These are phyloP conservation scores for Colletotrichum abscissum DNA, from an alignment of 2,329 filamentous ascomycete species.

Conservation along the genomic window DNA sequence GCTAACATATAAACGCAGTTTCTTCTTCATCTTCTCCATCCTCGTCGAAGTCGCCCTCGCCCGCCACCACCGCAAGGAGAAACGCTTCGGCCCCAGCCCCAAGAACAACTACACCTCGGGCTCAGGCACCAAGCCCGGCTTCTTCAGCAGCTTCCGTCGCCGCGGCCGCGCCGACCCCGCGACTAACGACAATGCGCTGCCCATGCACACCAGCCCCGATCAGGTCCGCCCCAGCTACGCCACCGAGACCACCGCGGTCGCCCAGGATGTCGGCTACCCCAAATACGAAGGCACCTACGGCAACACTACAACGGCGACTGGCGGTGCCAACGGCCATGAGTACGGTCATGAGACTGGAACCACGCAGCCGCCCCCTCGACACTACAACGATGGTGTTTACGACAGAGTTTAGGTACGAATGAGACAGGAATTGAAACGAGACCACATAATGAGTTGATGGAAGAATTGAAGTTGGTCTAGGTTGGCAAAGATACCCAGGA, in stretches of 20 bases:
- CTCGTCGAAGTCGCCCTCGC: slow-evolving; percentile 75
- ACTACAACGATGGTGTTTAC: slow-evolving; percentile 53
- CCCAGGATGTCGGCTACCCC: slow-evolving; percentile 37
- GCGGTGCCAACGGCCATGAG: slow-evolving; percentile 5
- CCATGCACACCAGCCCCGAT: slow-evolving; percentile 52
- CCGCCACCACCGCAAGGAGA: slow-evolving; percentile 79
- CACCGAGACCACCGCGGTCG: slow-evolving; percentile 50
- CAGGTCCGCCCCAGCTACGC: slow-evolving; percentile 57
- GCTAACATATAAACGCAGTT: slow-evolving; percentile 49
- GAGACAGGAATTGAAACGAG: not conserved
- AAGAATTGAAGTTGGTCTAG: not conserved
- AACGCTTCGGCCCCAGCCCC: slow-evolving; percentile 70
- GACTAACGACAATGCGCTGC: slow-evolving; percentile 47
- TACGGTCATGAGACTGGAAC: slow-evolving; percentile 29
- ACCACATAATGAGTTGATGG: slow-evolving; percentile 30
- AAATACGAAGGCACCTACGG: slow-evolving; percentile 34
- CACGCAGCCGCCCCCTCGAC: slow-evolving; percentile 40
- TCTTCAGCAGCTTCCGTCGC: slow-evolving; percentile 49
- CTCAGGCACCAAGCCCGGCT: slow-evolving; percentile 48
- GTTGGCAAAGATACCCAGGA: slow-evolving; percentile 29
- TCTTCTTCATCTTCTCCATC: slow-evolving; percentile 82
- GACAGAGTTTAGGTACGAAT: slow-evolving; percentile 34
- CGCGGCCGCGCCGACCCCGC: slow-evolving; percentile 43
- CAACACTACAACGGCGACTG: not conserved
- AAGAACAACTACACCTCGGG: slow-evolving; percentile 70